Evolutionary conservation across 1,139 yeast species (phyloP).

Genomic region (Blastobotrys elegans): DNA sequence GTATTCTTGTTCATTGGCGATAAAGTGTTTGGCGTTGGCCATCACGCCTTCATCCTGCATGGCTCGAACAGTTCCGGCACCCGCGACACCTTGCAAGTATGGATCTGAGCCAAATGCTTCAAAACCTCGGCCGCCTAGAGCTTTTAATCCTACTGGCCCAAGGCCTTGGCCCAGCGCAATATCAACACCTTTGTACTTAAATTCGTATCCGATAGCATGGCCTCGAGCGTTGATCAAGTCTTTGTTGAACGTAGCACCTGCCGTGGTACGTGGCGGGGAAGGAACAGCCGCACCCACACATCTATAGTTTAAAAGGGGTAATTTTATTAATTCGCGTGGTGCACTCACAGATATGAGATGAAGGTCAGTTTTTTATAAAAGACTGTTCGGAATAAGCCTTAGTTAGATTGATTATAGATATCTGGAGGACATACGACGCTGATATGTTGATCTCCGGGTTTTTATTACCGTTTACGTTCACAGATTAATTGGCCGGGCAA

Average conservation of each 20-base stretch:
- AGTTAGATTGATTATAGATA: too few relatives aligned
- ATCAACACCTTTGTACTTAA: slow-evolving; percentile 52
- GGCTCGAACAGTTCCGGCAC: slow-evolving; percentile 50
- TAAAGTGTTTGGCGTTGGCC: slow-evolving; percentile 50
- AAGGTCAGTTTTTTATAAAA: too few relatives aligned
- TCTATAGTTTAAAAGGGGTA: too few relatives aligned
- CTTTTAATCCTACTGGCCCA: slow-evolving; percentile 59
- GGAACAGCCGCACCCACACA: too few relatives aligned
- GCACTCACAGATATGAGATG: too few relatives aligned
- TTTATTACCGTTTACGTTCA: too few relatives aligned
- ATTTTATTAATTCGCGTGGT: too few relatives aligned
- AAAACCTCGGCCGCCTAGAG: slow-evolving; percentile 63
- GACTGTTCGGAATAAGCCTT: too few relatives aligned
- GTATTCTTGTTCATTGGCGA: slow-evolving; percentile 60
- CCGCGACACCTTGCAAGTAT: slow-evolving; percentile 54
- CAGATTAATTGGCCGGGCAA: too few relatives aligned
- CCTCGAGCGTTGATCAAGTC: slow-evolving; percentile 51
- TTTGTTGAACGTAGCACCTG: slow-evolving; percentile 55
- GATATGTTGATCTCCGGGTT: too few relatives aligned
- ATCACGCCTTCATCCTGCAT: slow-evolving; percentile 55
- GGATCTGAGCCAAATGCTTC: slow-evolving; percentile 65
- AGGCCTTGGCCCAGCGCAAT: slow-evolving; percentile 56
- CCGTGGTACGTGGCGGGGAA: slow-evolving; percentile 56
- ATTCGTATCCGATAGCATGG: slow-evolving; percentile 54
- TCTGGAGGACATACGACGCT: too few relatives aligned